phyloP scores from a whole-genome alignment of 352 stramenopile species.

The Globisporangium parvum region DNA sequence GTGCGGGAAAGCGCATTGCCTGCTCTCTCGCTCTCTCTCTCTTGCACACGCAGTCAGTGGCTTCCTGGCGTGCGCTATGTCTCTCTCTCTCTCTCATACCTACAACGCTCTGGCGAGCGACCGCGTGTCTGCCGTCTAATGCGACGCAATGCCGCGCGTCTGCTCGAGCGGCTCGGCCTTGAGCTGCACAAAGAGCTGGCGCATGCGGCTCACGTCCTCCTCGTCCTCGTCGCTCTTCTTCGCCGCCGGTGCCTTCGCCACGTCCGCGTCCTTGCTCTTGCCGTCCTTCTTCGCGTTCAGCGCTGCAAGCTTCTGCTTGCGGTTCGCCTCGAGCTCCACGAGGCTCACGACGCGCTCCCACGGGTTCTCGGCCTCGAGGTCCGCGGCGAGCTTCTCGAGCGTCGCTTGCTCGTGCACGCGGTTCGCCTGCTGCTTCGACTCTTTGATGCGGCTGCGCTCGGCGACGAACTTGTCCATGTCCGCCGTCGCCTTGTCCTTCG shows the following conservation, averaged over 20 bases:
- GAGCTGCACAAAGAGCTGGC: conserved; percentile 91
- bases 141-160: conserved; percentile 47
- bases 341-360: conserved; percentile 93
- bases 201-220: conserved; percentile 89
- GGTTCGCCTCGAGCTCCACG: conserved; percentile 84
- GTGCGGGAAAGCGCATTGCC: neutral
- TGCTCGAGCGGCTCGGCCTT: conserved; percentile 90
- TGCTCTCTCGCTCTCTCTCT: too few relatives aligned
- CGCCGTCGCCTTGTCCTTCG: conserved; percentile 59
- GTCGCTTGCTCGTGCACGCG: conserved; percentile 91
- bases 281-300: conserved; percentile 44
- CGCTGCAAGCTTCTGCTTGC: conserved; percentile 66
- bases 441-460: conserved; percentile 81
- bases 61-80: too few relatives aligned
- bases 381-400: conserved; percentile 91
- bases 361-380: conserved; percentile 92
- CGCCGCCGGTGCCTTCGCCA: conserved; percentile 17
- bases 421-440: conserved; percentile 91
- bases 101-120: neutral
- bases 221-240: conserved; percentile 60
- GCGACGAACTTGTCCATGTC: conserved; percentile 79
- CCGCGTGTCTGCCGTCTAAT: conserved; percentile 18
- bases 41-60: too few relatives aligned
- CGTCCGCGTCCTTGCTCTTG: conserved; percentile 42
- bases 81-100: conserved; percentile 1